phyloP scores from a whole-genome alignment of 345 rosid species.

The Nasturtium officinale region DNA sequence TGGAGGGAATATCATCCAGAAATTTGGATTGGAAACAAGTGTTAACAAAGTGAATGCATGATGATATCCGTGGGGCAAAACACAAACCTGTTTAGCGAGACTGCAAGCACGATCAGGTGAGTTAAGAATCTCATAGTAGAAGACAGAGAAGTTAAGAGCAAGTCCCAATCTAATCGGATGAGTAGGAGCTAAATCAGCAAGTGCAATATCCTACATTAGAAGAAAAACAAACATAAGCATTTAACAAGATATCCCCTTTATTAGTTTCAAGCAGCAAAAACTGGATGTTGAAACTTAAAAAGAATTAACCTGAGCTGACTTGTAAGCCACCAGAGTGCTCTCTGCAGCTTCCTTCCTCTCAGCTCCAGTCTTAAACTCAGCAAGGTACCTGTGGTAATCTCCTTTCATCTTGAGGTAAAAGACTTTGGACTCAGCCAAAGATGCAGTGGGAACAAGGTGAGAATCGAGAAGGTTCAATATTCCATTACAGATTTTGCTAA shows the following conservation, averaged over 20 bases:
- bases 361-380: constrained; percentile 93
- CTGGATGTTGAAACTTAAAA: not conserved
- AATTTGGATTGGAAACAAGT: not conserved
- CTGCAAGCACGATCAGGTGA: constrained; percentile 98
- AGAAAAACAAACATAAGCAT: constrained; percentile 1
- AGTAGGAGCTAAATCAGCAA: constrained; percentile 90
- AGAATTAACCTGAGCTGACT: constrained; percentile 86
- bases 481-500: constrained; percentile 90
- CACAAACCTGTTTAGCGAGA: constrained; percentile 89
- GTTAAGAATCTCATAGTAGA: constrained; percentile 96
- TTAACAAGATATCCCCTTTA: constrained; percentile 1
- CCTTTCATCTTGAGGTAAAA: constrained; percentile 99
- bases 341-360: constrained; percentile 99
- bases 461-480: constrained; percentile 84
- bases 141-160: constrained; percentile 98
- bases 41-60: not conserved
- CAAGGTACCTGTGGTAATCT: constrained; percentile 96
- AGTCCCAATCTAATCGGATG: constrained; percentile 98
- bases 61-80: not conserved
- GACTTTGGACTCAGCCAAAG: constrained; percentile 93
- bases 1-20: not conserved
- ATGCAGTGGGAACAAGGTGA: constrained; percentile 83
- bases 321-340: constrained; percentile 91
- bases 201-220: constrained; percentile 78
- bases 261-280: not conserved